These are phyloP conservation scores for Aspergillus carlsbadensis DNA, from an alignment of 495 filamentous ascomycete species.

Conservation along the genomic window DNA sequence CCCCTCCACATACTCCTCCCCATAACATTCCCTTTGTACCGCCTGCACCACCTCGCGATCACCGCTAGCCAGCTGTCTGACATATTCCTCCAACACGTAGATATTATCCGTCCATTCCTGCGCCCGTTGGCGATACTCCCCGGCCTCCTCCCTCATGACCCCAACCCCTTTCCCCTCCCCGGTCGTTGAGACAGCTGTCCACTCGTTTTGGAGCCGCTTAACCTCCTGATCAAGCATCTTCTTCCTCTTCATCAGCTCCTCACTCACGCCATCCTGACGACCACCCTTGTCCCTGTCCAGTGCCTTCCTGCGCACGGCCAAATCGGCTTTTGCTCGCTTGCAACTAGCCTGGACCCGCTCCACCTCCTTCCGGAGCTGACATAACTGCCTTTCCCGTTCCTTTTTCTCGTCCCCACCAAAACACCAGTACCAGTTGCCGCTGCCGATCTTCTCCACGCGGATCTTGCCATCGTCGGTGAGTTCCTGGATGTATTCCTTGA, in stretches of 20 bases:
- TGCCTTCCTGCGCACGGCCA: slow-evolving; percentile 23
- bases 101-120: slow-evolving; percentile 64
- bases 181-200: slow-evolving; percentile 30
- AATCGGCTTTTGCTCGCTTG: slow-evolving; percentile 20
- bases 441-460: slow-evolving; percentile 76
- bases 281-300: neutral
- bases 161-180: slow-evolving; percentile 51
- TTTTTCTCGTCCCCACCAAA: slow-evolving; percentile 65
- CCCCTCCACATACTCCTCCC: slow-evolving; percentile 62
- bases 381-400: slow-evolving; percentile 45
- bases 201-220: slow-evolving; percentile 23
- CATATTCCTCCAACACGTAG: slow-evolving; percentile 60
- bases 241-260: slow-evolving; percentile 25
- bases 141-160: slow-evolving; percentile 49
- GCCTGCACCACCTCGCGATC: slow-evolving; percentile 51
- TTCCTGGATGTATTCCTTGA: slow-evolving; percentile 67
- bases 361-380: slow-evolving; percentile 52
- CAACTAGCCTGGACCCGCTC: slow-evolving; percentile 42
- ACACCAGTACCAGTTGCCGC: slow-evolving; percentile 80
- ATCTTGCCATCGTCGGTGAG: slow-evolving; percentile 64
- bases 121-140: slow-evolving; percentile 44
- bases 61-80: slow-evolving; percentile 47
- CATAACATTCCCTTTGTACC: slow-evolving; percentile 59
- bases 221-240: slow-evolving; percentile 28
- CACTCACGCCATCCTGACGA: slow-evolving; percentile 21